phyloP scores from a whole-genome alignment of 306 rosid species.

The Cicer yamashitae region DNA sequence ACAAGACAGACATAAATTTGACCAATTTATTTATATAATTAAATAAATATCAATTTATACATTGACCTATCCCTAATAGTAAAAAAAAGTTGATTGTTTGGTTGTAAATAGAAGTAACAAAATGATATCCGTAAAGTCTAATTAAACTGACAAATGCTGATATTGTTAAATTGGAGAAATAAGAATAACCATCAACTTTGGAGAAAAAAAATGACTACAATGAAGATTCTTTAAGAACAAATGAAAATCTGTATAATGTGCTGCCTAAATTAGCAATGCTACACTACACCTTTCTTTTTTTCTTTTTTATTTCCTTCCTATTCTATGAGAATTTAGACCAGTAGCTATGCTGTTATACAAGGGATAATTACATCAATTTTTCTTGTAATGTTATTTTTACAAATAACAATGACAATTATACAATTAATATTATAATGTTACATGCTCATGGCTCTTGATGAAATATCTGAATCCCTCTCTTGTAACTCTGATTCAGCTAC shows the following conservation, averaged over 20 bases:
- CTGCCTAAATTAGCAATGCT: conserved; percentile 58
- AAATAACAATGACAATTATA: conserved; percentile 53
- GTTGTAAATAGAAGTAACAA: no score
- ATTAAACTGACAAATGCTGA: no score
- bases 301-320: conserved; percentile 44
- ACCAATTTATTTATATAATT: no score
- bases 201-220: conserved; percentile 16
- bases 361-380: conserved; percentile 57
- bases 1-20: no score
- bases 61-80: no score
- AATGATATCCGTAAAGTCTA: no score
- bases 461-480: conserved; percentile 77
- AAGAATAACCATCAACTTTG: background rate
- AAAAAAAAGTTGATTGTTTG: no score
- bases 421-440: conserved; percentile 53
- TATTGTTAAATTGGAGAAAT: no score
- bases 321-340: conserved; percentile 48
- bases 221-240: conserved; percentile 31
- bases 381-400: conserved; percentile 58
- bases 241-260: conserved; percentile 49
- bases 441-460: conserved; percentile 93
- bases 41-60: no score
- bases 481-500: conserved; percentile 61
- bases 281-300: conserved; percentile 50
- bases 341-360: conserved; percentile 59